Conservation (phyloP, 768 basidiomycete species). For the Calocybe cyanea region DNA sequence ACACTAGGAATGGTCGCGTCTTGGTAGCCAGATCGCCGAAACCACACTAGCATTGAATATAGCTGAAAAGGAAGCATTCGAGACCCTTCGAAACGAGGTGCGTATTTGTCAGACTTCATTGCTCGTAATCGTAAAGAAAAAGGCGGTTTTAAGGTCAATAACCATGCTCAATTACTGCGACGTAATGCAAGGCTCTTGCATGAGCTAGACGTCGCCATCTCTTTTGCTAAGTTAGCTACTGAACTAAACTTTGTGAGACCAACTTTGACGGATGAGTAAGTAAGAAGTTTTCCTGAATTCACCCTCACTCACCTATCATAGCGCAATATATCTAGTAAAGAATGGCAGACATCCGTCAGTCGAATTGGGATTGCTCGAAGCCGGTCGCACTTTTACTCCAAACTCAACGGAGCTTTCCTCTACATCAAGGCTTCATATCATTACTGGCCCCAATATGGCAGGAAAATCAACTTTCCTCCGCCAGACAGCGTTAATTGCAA, state of each 20-base stretch:
- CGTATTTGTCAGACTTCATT: slow-evolving; percentile 2
- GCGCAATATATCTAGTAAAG: slow-evolving; percentile 58
- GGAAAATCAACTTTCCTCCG: slow-evolving; percentile 93
- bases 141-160: slow-evolving; percentile 50
- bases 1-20: slow-evolving; percentile 67
- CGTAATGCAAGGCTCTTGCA: slow-evolving; percentile 77
- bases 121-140: background rate
- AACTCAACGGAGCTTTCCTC: slow-evolving; percentile 70
- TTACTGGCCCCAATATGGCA: slow-evolving; percentile 96
- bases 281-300: background rate
- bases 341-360: slow-evolving; percentile 93
- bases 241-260: slow-evolving; percentile 80
- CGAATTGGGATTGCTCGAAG: slow-evolving; percentile 75
- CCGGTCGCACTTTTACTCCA: slow-evolving; percentile 77
- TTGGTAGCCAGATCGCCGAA: slow-evolving; percentile 67
- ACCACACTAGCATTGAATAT: slow-evolving; percentile 45
- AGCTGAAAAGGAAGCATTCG: slow-evolving; percentile 74
- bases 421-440: slow-evolving; percentile 64
- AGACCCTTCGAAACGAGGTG: slow-evolving; percentile 64
- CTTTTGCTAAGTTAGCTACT: slow-evolving; percentile 75
- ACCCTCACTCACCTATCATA: slow-evolving; percentile 18
- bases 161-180: slow-evolving; percentile 51
- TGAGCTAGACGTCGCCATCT: slow-evolving; percentile 81
- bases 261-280: slow-evolving; percentile 63
- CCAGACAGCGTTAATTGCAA: slow-evolving; percentile 84